Percentiles rank a stretch among this genome's conserved stretches.
These are phyloP conservation scores for Chalara sp. DNA, from an alignment of 2,329 filamentous ascomycete genomes.

Conservation along the genomic window DNA sequence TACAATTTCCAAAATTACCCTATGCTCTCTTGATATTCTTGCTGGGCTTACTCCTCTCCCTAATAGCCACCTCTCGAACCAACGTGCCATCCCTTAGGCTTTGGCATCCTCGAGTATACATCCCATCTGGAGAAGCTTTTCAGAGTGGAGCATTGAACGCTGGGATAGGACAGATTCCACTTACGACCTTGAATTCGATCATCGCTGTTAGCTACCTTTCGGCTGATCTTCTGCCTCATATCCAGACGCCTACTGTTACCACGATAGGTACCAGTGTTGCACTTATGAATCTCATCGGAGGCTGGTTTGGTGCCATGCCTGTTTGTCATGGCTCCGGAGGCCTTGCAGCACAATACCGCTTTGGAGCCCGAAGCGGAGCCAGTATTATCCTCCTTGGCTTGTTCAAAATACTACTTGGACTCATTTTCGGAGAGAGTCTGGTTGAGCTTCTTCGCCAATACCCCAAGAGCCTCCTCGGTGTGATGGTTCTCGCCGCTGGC, in stretches of 20 bases:
- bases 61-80: slow-evolving; percentile 32
- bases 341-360: slow-evolving; percentile 82
- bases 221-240: slow-evolving; percentile 65
- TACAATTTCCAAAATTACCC: slow-evolving; percentile 59
- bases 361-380: slow-evolving; percentile 82
- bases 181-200: slow-evolving; percentile 89
- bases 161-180: slow-evolving; percentile 71
- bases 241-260: slow-evolving; percentile 65
- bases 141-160: slow-evolving; percentile 46
- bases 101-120: slow-evolving; percentile 50
- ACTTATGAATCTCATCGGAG: slow-evolving; percentile 74
- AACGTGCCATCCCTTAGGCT: slow-evolving; percentile 46
- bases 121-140: slow-evolving; percentile 40
- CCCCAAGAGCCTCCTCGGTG: slow-evolving; percentile 68
- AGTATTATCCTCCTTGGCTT: slow-evolving; percentile 74
- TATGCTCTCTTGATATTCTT: slow-evolving; percentile 71
- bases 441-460: slow-evolving; percentile 64
- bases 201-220: slow-evolving; percentile 80
- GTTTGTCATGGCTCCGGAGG: slow-evolving; percentile 91
- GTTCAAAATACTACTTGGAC: slow-evolving; percentile 68
- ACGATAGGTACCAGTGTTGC: slow-evolving; percentile 76
- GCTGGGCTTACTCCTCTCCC: slow-evolving; percentile 60
- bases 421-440: slow-evolving; percentile 70
- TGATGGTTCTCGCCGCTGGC: slow-evolving; percentile 87
- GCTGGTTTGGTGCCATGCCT: slow-evolving; percentile 94